phyloP scores from a whole-genome alignment of 2,329 filamentous ascomycete species.

The Herpotrichia juniperi region DNA sequence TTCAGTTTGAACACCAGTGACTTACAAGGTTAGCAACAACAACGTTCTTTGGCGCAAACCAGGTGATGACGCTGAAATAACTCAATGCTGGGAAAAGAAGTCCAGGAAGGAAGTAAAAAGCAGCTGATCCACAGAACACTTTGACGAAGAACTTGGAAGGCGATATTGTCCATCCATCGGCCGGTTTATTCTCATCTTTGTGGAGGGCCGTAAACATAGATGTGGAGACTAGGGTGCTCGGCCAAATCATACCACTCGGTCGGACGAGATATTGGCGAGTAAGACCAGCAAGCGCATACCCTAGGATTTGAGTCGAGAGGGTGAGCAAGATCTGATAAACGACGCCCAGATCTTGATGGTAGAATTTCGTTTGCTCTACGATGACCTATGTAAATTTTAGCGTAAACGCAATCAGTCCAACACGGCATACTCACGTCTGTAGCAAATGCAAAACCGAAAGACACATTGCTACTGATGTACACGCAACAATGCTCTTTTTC shows the following conservation, averaged over 20 bases:
- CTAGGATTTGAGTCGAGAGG: slow-evolving; percentile 83
- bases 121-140: slow-evolving; percentile 72
- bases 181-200: slow-evolving; percentile 80
- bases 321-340: slow-evolving; percentile 82
- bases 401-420: not conserved
- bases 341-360: slow-evolving; percentile 79
- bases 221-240: slow-evolving; percentile 83
- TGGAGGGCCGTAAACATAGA: slow-evolving; percentile 89
- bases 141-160: slow-evolving; percentile 84
- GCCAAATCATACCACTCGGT: slow-evolving; percentile 91
- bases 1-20: not conserved
- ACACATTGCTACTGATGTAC: slow-evolving; percentile 88
- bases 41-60: slow-evolving; percentile 87
- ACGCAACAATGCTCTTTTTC: slow-evolving; percentile 89
- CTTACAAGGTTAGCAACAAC: slow-evolving; percentile 76
- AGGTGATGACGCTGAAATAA: slow-evolving; percentile 88
- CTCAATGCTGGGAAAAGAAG: slow-evolving; percentile 82
- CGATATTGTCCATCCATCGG: slow-evolving; percentile 82
- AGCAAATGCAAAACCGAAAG: slow-evolving; percentile 87
- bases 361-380: slow-evolving; percentile 88
- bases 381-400: slow-evolving; percentile 62
- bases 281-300: slow-evolving; percentile 84
- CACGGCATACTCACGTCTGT: slow-evolving; percentile 65
- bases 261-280: slow-evolving; percentile 81
- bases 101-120: slow-evolving; percentile 86